Conservation (phyloP, 75 land plant species). For the Ceratopteris richardii region DNA sequence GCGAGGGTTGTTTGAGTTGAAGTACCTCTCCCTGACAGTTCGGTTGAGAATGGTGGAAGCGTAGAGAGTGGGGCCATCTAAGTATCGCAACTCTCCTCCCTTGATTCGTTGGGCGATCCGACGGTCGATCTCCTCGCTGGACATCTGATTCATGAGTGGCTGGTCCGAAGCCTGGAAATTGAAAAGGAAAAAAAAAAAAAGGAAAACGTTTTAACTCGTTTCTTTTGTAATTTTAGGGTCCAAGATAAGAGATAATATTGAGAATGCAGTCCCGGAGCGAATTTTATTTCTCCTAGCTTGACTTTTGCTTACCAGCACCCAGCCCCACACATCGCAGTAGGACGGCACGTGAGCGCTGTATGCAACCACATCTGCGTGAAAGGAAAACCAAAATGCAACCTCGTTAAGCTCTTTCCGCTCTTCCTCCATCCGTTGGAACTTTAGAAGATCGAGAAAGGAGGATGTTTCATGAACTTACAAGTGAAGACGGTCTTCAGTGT, state of each 20-base stretch:
- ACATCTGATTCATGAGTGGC: constrained; percentile 13
- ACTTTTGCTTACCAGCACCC: constrained; percentile 53
- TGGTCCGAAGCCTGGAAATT: constrained; percentile 40
- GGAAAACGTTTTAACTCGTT: too few relatives aligned
- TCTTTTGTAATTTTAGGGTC: too few relatives aligned
- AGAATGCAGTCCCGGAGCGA: too few relatives aligned
- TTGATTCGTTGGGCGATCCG: constrained; percentile 26
- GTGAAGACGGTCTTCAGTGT: constrained; percentile 69
- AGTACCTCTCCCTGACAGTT: constrained; percentile 35
- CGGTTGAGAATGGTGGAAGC: constrained; percentile 32
- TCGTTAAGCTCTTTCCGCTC: too few relatives aligned
- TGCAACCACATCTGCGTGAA: constrained; percentile 62
- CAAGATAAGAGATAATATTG: too few relatives aligned
- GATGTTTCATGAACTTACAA: too few relatives aligned
- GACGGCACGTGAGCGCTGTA: constrained; percentile 75
- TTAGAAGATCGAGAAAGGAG: too few relatives aligned
- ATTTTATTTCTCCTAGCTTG: too few relatives aligned
- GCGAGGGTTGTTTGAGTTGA: too few relatives aligned
- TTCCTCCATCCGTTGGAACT: too few relatives aligned
- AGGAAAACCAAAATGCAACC: too few relatives aligned
- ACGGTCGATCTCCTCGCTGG: constrained; percentile 21
- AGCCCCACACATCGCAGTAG: constrained; percentile 81
- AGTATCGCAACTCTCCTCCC: constrained; percentile 30
- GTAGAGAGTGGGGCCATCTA: constrained; percentile 35
- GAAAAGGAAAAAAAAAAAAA: background rate